Conservation (phyloP, 1,284 basidiomycete genomes). For the Marasmius sp. region DNA sequence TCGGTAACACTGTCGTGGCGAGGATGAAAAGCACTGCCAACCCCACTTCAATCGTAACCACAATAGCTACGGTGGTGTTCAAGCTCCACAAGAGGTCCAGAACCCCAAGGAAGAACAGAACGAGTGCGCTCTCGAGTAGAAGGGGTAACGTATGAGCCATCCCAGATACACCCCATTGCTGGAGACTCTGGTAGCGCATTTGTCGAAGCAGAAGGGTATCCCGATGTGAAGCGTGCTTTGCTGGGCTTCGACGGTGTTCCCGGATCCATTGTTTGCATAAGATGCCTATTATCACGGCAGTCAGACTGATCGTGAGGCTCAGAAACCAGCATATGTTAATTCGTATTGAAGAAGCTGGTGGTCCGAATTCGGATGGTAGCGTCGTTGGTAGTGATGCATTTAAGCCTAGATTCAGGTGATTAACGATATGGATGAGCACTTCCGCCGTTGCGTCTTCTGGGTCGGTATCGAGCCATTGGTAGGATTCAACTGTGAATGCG, state of each 20-base stretch:
- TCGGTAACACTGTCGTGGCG: background rate
- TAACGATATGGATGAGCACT: background rate
- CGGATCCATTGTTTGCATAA: constrained; percentile 1
- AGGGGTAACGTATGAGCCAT: background rate
- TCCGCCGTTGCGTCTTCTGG: background rate
- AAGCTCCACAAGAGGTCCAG: background rate
- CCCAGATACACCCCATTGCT: background rate
- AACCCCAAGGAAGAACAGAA: background rate
- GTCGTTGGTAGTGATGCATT: background rate
- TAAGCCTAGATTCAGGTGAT: background rate
- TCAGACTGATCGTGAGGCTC: background rate
- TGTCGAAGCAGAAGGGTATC: background rate
- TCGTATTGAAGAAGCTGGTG: background rate
- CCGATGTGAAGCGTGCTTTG: background rate
- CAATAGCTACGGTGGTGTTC: background rate
- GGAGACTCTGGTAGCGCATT: background rate
- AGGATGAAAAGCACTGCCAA: background rate
- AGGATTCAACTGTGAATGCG: background rate
- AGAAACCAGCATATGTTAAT: constrained; percentile 1
- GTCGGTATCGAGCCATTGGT: background rate
- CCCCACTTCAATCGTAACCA: background rate
- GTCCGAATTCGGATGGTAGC: background rate
- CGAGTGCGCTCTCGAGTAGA: background rate
- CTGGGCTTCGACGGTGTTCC: background rate
- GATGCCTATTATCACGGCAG: background rate